Conservation (phyloP, 2,329 filamentous ascomycete species). For the Verticillium nonalfalfae region DNA sequence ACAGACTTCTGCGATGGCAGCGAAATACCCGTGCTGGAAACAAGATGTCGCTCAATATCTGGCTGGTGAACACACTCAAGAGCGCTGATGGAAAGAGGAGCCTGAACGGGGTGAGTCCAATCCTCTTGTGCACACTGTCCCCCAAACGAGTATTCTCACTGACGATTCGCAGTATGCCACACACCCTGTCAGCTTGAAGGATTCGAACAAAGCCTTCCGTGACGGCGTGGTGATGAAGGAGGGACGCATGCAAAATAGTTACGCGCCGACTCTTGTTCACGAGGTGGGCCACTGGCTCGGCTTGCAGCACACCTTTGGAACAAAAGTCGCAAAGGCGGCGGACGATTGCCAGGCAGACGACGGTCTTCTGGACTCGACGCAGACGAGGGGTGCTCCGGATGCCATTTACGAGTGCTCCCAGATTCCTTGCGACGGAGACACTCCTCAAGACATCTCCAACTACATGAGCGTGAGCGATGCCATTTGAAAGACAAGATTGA, state of each 20-base stretch:
- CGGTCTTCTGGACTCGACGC: constrained; percentile 13
- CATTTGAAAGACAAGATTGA: too few relatives aligned
- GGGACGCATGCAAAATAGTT: not conserved
- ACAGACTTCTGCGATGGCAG: constrained; percentile 28
- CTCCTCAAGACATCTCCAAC: not conserved
- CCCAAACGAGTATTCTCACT: not conserved
- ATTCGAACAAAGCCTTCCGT: not conserved
- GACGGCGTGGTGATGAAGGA: not conserved
- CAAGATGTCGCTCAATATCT: constrained; percentile 15
- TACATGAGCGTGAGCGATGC: not conserved
- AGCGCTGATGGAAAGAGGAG: not conserved
- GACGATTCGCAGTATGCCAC: not conserved
- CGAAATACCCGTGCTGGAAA: constrained; percentile 32
- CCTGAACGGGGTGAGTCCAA: not conserved
- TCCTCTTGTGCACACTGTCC: not conserved
- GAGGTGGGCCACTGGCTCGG: constrained; percentile 3
- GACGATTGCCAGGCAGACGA: constrained; percentile 10
- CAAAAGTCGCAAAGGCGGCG: not conserved
- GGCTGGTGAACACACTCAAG: not conserved
- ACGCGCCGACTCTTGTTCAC: not conserved
- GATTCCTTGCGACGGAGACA: constrained; percentile 4
- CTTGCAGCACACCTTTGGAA: not conserved
- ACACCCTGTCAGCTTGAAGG: not conserved
- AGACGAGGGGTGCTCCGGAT: constrained; percentile 9
- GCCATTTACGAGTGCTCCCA: constrained; percentile 12